phyloP scores from a whole-genome alignment of 2,329 filamentous ascomycete genomes.

The Talaromyces piceae region DNA sequence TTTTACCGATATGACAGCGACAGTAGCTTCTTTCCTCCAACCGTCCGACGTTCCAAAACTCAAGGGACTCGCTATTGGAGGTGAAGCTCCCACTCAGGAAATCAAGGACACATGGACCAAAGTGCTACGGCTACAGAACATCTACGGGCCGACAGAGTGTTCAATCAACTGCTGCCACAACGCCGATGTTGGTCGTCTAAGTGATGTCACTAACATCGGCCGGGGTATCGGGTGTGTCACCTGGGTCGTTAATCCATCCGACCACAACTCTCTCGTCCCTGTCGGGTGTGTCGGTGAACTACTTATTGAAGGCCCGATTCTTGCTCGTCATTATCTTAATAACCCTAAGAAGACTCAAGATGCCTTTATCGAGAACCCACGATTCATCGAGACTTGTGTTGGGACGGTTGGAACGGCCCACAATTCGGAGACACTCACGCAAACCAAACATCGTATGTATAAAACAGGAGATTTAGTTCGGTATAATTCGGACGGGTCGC shows the following conservation, averaged over 20 bases:
- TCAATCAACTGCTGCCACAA: conserved; percentile 11
- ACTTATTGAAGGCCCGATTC: conserved; percentile 34
- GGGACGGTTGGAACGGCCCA: conserved; percentile 1
- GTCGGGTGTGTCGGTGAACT: conserved; percentile 34
- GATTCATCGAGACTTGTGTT: conserved; percentile 17
- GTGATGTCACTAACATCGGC: conserved; percentile 18
- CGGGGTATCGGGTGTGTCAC: conserved; percentile 34
- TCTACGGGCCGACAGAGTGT: conserved; percentile 11
- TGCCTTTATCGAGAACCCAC: conserved; percentile 31
- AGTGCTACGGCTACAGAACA: conserved; percentile 7
- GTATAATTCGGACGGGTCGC: conserved; percentile 32
- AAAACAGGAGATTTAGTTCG: conserved; percentile 26
- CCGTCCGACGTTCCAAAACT: conserved; percentile 18
- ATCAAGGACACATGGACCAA: conserved; percentile 18
- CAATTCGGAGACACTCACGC: conserved; percentile 8
- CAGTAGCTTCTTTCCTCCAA: conserved; percentile 45
- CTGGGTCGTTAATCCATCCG: conserved; percentile 42
- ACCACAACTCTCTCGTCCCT: conserved; percentile 36
- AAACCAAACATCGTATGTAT: conserved; percentile 27
- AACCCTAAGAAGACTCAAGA: conserved; percentile 30
- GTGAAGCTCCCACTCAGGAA: conserved; percentile 37
- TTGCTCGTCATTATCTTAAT: conserved; percentile 40
- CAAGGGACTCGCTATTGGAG: conserved; percentile 36
- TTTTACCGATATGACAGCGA: conserved; percentile 53
- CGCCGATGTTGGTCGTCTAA: conserved; percentile 7